These are phyloP conservation scores for Paradendryphiella salina DNA, from an alignment of 2,329 filamentous ascomycete species.

Conservation along the genomic window DNA sequence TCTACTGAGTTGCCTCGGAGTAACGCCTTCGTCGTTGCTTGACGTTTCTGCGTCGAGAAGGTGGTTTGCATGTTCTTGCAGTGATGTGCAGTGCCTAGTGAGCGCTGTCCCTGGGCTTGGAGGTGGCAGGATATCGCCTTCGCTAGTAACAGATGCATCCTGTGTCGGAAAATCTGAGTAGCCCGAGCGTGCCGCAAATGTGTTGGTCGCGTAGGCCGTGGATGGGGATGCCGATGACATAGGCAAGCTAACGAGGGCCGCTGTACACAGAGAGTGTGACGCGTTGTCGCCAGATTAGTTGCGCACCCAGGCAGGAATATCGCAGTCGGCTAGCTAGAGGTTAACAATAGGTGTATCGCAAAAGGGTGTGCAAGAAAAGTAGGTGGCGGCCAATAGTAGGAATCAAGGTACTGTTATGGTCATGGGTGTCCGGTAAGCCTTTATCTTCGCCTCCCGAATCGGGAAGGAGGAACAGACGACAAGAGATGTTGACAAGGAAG, in stretches of 20 bases:
- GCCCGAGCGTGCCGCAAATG: conserved; percentile 5
- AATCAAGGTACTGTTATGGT: conserved; percentile 17
- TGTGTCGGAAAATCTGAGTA: conserved; percentile 3
- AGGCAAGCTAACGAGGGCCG: conserved; percentile 9
- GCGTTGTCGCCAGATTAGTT: conserved; percentile 13
- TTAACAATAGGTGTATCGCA: conserved; percentile 7
- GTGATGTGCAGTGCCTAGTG: conserved; percentile 26
- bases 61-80: conserved; percentile 35
- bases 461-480: conserved; percentile 34
- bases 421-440: conserved; percentile 14
- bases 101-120: conserved; percentile 8
- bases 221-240: conserved; percentile 21
- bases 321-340: not conserved
- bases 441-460: conserved; percentile 20
- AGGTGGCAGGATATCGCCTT: not conserved
- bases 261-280: conserved; percentile 12
- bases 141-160: conserved; percentile 8
- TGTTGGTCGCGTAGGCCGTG: conserved; percentile 8
- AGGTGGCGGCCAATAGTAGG: conserved; percentile 8
- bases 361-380: not conserved
- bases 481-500: conserved; percentile 24
- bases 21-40: conserved; percentile 8
- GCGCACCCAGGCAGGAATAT: conserved; percentile 14
- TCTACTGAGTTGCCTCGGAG: conserved; percentile 24
- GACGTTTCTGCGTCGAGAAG: conserved; percentile 4